Percentiles rank a stretch among this genome's conserved stretches.
Conservation (phyloP, 768 basidiomycete species). For the Trametes maxima region DNA sequence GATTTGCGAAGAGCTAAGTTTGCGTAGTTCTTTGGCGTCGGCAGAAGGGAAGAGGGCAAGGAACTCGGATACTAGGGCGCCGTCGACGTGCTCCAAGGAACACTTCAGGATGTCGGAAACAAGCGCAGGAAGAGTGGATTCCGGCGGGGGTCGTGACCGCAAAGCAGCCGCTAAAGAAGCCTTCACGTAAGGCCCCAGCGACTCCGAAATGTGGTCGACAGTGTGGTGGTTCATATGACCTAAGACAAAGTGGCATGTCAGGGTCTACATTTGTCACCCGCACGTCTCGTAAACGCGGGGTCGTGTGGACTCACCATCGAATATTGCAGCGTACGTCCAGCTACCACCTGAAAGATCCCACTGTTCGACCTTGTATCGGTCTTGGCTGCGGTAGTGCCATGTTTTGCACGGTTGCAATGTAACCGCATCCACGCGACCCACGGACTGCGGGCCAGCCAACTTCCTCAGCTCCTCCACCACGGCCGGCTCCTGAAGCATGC, state of each 20-base stretch:
- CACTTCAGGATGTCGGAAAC: slow-evolving; percentile 44
- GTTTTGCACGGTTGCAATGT: slow-evolving; percentile 47
- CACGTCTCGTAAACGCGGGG: neutral
- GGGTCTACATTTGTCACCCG: neutral
- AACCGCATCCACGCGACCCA: slow-evolving; percentile 39
- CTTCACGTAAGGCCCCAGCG: slow-evolving; percentile 45
- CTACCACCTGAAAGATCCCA: slow-evolving; percentile 44
- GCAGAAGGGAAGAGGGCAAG: slow-evolving; percentile 54
- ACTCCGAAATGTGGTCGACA: slow-evolving; percentile 45
- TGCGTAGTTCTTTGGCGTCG: slow-evolving; percentile 46
- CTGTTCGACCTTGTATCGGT: slow-evolving; percentile 43
- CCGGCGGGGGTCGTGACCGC: slow-evolving; percentile 26
- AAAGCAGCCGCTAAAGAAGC: slow-evolving; percentile 41
- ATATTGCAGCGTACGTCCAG: slow-evolving; percentile 49
- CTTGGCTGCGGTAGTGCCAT: slow-evolving; percentile 42
- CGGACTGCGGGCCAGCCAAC: slow-evolving; percentile 40
- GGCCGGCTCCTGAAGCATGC: slow-evolving; percentile 43
- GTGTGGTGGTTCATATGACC: slow-evolving; percentile 53
- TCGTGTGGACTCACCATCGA: slow-evolving; percentile 41
- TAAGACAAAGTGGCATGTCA: slow-evolving; percentile 23
- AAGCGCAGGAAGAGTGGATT: slow-evolving; percentile 32
- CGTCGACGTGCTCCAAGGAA: slow-evolving; percentile 45
- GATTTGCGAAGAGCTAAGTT: slow-evolving; percentile 53
- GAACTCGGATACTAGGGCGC: slow-evolving; percentile 46
- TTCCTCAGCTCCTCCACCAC: slow-evolving; percentile 44